Base-by-base conservation (phyloP, 768 basidiomycete genomes). In the Macrolepiota albuminosa region DNA sequence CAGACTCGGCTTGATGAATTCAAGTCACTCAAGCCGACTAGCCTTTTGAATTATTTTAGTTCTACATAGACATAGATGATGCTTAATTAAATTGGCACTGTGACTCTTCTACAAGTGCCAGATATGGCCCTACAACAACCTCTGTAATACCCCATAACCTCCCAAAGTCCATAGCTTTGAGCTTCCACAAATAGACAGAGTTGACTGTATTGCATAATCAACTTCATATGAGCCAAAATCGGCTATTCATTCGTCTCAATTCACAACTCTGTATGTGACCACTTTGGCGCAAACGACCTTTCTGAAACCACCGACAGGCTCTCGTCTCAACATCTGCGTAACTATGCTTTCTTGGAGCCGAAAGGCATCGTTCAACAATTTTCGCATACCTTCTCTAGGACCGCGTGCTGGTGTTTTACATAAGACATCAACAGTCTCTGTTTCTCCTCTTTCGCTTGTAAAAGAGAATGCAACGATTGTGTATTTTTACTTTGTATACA, bases 141-240 rank as follows among this genome's bases (percentile, higher is more conserved):
- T 21, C 21, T 21, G 21, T 21, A 21, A 21, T 21, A 21, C 21
- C 21, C 21, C 21, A 21, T 21, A 21, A 21, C 21, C 21, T 21
- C 21, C 21, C 21, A 21, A 21, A 21, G 21, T 21, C 21, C 21
- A 21, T 21, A 21, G 21, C 21, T 21, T 21, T 21, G 21, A 21
- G 21, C 21, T 21, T 21, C 21, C 21, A 21, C 21, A 21, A 21
- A 21, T 21, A 21, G 21, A 21, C 21, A 21, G 21, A 21, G 21
- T 21, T 21, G 21, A 21, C 21, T 21, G 56, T 46, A 59, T 64
- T 64, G 56, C 62, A 53, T 63, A 61, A 67, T 60, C 59, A 51
- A n/a, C 18, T 21, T 54, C 54, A 54, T 21, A 21, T 33, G 40
- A 14, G 54, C 54, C 40, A 29, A 54, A n/a, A 21, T 43, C 40